These are phyloP conservation scores for Zoysia matrella DNA, from an alignment of 202 grass and related monocot species.

Conservation along the genomic window DNA sequence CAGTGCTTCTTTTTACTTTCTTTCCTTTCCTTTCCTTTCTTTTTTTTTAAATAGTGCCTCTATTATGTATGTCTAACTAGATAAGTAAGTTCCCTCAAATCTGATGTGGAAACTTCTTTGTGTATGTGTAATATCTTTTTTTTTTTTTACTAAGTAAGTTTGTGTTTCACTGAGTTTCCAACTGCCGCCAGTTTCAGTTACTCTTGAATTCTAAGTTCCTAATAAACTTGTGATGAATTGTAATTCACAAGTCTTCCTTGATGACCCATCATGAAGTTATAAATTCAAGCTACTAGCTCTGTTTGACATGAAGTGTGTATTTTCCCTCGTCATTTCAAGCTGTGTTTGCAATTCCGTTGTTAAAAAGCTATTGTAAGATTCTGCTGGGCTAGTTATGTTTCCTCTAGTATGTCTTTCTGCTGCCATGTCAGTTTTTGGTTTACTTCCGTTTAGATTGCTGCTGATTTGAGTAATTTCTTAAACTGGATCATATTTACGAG, in stretches of 20 bases:
- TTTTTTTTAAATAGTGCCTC: conserved; percentile 11
- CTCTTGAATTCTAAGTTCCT: not conserved
- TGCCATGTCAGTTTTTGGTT: not conserved
- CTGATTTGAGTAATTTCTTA: not conserved
- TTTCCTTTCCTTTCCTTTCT: not conserved
- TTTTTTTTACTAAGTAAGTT: not conserved
- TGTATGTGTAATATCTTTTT: conserved; percentile 1
- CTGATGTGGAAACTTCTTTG: conserved; percentile 28
- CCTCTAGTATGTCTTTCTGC: not conserved
- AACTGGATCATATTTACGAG: not conserved
- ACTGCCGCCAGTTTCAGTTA: not conserved
- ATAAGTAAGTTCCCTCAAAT: conserved; percentile 36
- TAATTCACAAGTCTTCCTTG: not conserved
- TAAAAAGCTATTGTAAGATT: not conserved
- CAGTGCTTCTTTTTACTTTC: not conserved
- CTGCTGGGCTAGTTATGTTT: not conserved
- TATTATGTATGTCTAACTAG: conserved; percentile 32
- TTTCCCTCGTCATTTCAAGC: not conserved
- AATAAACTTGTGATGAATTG: not conserved
- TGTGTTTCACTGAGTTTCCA: conserved; percentile 32
- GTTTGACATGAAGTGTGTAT: not conserved
- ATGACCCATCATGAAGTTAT: not conserved
- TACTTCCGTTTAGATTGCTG: not conserved
- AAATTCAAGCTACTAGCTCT: not conserved
- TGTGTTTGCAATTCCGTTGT: not conserved